Conservation (phyloP, 2,329 filamentous ascomycete species). For the Aspergillus tamarii region DNA sequence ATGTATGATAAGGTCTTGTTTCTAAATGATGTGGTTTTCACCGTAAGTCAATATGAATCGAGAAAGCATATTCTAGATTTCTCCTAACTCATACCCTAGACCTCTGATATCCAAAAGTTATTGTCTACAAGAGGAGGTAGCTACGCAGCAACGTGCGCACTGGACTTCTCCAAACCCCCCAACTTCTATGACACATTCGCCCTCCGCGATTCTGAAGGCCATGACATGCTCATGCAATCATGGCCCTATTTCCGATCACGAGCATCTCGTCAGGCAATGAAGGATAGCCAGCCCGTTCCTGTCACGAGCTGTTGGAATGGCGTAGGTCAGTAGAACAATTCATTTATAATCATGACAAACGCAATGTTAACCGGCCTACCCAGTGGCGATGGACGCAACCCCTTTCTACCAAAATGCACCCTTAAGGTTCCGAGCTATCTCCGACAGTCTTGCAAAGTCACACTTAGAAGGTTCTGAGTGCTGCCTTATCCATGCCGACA, state of each 20-base stretch:
- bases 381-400: slow-evolving; percentile 7
- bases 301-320: slow-evolving; percentile 70
- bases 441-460: slow-evolving; percentile 54
- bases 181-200: slow-evolving; percentile 76
- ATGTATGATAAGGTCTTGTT: slow-evolving; percentile 63
- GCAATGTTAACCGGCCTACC: background rate
- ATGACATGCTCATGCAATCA: slow-evolving; percentile 64
- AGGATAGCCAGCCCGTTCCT: slow-evolving; percentile 56
- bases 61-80: slow-evolving; percentile 18
- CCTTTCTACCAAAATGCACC: background rate
- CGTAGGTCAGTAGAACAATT: slow-evolving; percentile 48
- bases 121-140: slow-evolving; percentile 60
- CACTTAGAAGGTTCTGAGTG: slow-evolving; percentile 64
- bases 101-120: slow-evolving; percentile 58
- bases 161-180: slow-evolving; percentile 70
- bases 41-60: slow-evolving; percentile 27
- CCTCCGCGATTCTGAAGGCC: slow-evolving; percentile 67
- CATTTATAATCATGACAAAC: slow-evolving; percentile 15
- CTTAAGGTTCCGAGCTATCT: slow-evolving; percentile 55
- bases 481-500: slow-evolving; percentile 70
- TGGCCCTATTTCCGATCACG: slow-evolving; percentile 59
- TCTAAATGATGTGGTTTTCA: slow-evolving; percentile 54
- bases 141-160: slow-evolving; percentile 71
- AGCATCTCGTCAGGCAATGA: slow-evolving; percentile 57
- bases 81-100: slow-evolving; percentile 25